Evolutionary conservation across 140 eudicot genomes (phyloP).

Genomic region (Ambrosia hybrid): DNA sequence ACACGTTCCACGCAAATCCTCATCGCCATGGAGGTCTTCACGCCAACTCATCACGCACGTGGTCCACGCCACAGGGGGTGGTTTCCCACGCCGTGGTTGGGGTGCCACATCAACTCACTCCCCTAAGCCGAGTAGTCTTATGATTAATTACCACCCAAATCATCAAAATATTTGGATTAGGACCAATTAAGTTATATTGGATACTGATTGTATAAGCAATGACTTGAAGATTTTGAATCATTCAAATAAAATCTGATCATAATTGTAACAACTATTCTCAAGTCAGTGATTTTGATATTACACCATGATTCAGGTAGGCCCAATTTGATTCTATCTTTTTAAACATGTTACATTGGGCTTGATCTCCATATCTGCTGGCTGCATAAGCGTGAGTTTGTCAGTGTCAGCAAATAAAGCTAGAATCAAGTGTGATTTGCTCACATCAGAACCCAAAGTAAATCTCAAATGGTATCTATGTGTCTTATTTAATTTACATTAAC

Average conservation of each 20-base stretch:
- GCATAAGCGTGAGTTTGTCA: constrained; percentile 29
- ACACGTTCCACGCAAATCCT: no score
- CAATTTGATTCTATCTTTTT: constrained; percentile 4
- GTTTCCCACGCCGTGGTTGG: no score
- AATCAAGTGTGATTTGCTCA: constrained; percentile 16
- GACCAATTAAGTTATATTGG: constrained; percentile 11
- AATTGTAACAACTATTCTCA: constrained; percentile 18
- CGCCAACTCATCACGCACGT: no score
- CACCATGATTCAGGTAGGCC: constrained; percentile 27
- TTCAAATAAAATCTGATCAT: constrained; percentile 25
- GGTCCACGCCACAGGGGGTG: no score
- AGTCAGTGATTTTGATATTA: constrained; percentile 16
- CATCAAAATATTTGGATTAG: background rate
- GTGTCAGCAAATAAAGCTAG: constrained; percentile 28
- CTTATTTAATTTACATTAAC: background rate
- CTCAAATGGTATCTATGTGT: constrained; percentile 1
- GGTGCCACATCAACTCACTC: no score
- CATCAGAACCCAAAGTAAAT: constrained; percentile 10
- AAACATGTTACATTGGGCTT: constrained; percentile 25
- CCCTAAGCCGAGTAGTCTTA: no score
- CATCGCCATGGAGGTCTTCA: no score
- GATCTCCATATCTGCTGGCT: constrained; percentile 39
- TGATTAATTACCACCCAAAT: no score
- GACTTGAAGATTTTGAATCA: constrained; percentile 23
- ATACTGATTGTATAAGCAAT: constrained; percentile 11